Base-by-base conservation (phyloP, 345 rosid species). In the Draba incana region DNA sequence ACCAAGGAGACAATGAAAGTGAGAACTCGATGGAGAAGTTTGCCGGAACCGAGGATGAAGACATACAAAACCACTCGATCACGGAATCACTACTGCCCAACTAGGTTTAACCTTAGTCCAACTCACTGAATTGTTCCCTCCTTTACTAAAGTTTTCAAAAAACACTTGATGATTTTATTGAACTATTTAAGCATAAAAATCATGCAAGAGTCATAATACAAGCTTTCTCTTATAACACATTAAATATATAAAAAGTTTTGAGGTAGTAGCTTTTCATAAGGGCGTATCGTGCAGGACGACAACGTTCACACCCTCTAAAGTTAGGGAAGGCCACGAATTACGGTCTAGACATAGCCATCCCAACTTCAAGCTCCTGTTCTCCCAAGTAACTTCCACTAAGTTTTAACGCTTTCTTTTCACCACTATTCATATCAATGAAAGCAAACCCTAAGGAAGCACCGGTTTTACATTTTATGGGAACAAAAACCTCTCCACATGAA, bases 401-500 rank as follows among this genome's bases (percentile, higher is more conserved):
- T 47, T 80, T 84, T 16, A 88, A 64, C 6, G 92, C 91, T 42
- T 83, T 86, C 75, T 43, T 75, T 30, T 81, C 14, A 12, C 35
- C 42, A 15, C 83, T 84, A 1, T 27, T 30, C 43, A 88, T 78
- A 64, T 85, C 85, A 62, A 90, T 3, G 68, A 81, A 86, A 11
- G 92, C 88, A 6, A 27, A 25, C 55, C 55, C 97, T 64, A 77
- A 80, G 16, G 79, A 41, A 42, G 57, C 64, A 23, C 89, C 90
- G 53, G 77, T 80, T 15, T 82, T 84, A 50, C 76, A 58, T 57
- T 85, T 89, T 20, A 49, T 42, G 5, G 95, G 92, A 42, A 88
- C 39, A 0, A 81, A 50, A 35, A 88, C 56, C 70, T 80, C 83
- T 8, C 97, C 97, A 68, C 97, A 88, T 8, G 75, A 39, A 14